phyloP scores from a whole-genome alignment of 2,329 filamentous ascomycete species.

The Verruconis gallopava region DNA sequence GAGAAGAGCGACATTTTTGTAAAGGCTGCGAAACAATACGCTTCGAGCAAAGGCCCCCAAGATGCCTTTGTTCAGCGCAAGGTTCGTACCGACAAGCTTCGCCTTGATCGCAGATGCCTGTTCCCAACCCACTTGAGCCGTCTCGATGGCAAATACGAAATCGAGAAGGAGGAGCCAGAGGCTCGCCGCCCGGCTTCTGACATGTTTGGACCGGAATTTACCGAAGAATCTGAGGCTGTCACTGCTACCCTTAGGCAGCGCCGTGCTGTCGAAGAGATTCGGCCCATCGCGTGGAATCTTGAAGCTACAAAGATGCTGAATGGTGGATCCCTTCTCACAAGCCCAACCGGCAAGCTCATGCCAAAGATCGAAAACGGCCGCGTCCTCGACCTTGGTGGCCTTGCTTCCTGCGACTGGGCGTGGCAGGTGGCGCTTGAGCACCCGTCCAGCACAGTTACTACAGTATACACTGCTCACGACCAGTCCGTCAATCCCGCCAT shows the following conservation, averaged over 20 bases:
- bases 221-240: conserved; percentile 35
- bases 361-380: conserved; percentile 44
- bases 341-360: conserved; percentile 41
- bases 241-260: conserved; percentile 56
- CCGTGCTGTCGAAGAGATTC: conserved; percentile 61
- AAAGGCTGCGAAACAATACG: conserved; percentile 65
- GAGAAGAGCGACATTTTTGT: conserved; percentile 47
- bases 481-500: conserved; percentile 29
- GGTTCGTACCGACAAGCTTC: conserved; percentile 76
- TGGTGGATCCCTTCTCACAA: conserved; percentile 46
- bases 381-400: conserved; percentile 77
- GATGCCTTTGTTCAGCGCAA: conserved; percentile 80
- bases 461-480: conserved; percentile 52
- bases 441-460: conserved; percentile 75
- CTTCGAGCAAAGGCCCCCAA: conserved; percentile 50
- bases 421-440: conserved; percentile 86
- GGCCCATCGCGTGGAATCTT: conserved; percentile 47
- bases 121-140: conserved; percentile 63
- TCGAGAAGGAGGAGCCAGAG: conserved; percentile 39
- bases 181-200: conserved; percentile 30
- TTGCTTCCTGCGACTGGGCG: conserved; percentile 81
- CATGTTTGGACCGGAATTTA: conserved; percentile 16
- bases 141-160: conserved; percentile 72
- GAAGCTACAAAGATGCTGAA: conserved; percentile 49
- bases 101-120: conserved; percentile 66